phyloP scores from a whole-genome alignment of 768 basidiomycete genomes.

The Pisolithus albus region DNA sequence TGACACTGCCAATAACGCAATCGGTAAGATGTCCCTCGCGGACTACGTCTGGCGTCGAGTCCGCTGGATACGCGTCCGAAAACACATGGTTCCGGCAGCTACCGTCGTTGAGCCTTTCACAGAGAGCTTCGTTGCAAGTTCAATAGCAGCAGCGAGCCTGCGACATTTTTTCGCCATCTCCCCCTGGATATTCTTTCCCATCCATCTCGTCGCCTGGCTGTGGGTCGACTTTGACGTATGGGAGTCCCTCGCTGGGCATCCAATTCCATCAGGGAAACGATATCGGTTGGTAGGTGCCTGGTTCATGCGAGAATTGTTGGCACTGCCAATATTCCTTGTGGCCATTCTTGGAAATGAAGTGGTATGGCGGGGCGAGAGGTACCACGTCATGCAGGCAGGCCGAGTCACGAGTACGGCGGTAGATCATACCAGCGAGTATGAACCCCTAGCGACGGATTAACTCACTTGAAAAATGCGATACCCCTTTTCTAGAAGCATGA shows the following conservation, averaged over 20 bases:
- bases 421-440: constrained; percentile 11
- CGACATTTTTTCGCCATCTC: constrained; percentile 45
- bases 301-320: constrained; percentile 69
- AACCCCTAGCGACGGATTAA: constrained; percentile 4
- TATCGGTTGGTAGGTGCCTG: constrained; percentile 71
- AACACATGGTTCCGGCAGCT: constrained; percentile 83
- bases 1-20: constrained; percentile 83
- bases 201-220: constrained; percentile 68
- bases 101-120: constrained; percentile 91
- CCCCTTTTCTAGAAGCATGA: constrained; percentile 8
- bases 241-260: constrained; percentile 63
- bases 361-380: constrained; percentile 79
- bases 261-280: constrained; percentile 41
- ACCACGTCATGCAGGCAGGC: constrained; percentile 69
- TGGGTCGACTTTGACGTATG: constrained; percentile 78
- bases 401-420: constrained; percentile 40
- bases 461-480: not conserved
- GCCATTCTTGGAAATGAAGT: constrained; percentile 81
- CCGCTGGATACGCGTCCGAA: constrained; percentile 95
- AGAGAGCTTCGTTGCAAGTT: constrained; percentile 69
- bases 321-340: constrained; percentile 82
- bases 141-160: constrained; percentile 54
- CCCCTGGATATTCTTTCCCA: constrained; percentile 44
- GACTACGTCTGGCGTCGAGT: constrained; percentile 88
- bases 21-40: constrained; percentile 78